Evolutionary conservation across 768 basidiomycete genomes (phyloP).

Genomic region (Lactarius evosmus): DNA sequence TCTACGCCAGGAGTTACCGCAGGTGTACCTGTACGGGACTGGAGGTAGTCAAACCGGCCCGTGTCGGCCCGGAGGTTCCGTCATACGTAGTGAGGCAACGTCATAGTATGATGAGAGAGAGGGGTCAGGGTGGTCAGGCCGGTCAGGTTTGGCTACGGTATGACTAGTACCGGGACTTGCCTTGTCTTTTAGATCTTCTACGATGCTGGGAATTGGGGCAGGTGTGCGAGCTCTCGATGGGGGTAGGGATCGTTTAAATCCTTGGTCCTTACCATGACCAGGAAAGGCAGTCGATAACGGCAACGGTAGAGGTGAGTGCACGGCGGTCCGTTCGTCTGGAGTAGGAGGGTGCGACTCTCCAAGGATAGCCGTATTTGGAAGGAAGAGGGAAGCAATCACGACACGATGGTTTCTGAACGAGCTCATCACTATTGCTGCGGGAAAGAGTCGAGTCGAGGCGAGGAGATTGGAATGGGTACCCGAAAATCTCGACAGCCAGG

Average conservation of each 20-base stretch:
- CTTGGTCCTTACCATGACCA: slow-evolving; percentile 15
- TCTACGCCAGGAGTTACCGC: slow-evolving; percentile 44
- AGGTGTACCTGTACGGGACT: slow-evolving; percentile 44
- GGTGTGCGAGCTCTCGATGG: slow-evolving; percentile 30
- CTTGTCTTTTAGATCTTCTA: slow-evolving; percentile 74
- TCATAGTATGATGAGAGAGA: no score
- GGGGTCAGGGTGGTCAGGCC: background rate
- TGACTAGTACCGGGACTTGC: slow-evolving; percentile 35
- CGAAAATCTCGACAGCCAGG: background rate
- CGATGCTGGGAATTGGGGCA: slow-evolving; percentile 62
- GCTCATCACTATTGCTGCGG: slow-evolving; percentile 45
- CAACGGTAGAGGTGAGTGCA: slow-evolving; percentile 22
- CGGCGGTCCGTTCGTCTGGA: slow-evolving; percentile 37
- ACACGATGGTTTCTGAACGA: slow-evolving; percentile 71
- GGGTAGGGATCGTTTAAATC: slow-evolving; percentile 26
- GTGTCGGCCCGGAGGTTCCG: slow-evolving; percentile 12
- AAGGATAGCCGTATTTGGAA: slow-evolving; percentile 67
- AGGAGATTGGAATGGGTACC: slow-evolving; percentile 4
- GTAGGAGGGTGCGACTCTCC: slow-evolving; percentile 56
- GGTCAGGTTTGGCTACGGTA: background rate
- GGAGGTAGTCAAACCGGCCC: no score
- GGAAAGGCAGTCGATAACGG: slow-evolving; percentile 26
- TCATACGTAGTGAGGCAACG: background rate
- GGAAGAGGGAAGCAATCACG: slow-evolving; percentile 81
- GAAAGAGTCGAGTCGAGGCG: slow-evolving; percentile 1